phyloP scores from a whole-genome alignment of 2,329 filamentous ascomycete genomes.

The Boeremia exigua region DNA sequence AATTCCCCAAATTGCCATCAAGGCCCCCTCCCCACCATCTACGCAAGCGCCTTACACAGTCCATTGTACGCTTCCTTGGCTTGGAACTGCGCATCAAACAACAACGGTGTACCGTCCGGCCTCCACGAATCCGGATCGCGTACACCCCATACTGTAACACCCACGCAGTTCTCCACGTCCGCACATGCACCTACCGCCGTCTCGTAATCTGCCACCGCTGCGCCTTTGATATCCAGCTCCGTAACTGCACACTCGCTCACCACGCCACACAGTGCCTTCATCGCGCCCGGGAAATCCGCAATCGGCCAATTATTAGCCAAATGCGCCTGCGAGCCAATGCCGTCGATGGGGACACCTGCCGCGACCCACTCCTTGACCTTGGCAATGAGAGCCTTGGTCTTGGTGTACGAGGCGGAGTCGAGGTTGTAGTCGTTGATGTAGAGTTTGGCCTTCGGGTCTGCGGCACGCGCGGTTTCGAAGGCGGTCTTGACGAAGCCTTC shows the following conservation, averaged over 20 bases:
- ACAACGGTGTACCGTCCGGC: slow-evolving; percentile 43
- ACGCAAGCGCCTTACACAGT: slow-evolving; percentile 14
- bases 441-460: slow-evolving; percentile 71
- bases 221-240: slow-evolving; percentile 70
- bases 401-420: slow-evolving; percentile 64
- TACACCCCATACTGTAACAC: slow-evolving; percentile 68
- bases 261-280: slow-evolving; percentile 60
- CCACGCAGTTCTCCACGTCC: slow-evolving; percentile 64
- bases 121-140: slow-evolving; percentile 54
- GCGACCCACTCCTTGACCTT: slow-evolving; percentile 70
- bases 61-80: slow-evolving; percentile 51
- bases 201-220: slow-evolving; percentile 63
- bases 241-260: slow-evolving; percentile 68
- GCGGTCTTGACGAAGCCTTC: slow-evolving; percentile 74
- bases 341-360: slow-evolving; percentile 68
- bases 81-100: slow-evolving; percentile 52
- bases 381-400: slow-evolving; percentile 62
- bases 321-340: slow-evolving; percentile 67
- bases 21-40: neutral
- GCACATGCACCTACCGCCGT: slow-evolving; percentile 63
- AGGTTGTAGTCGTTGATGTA: slow-evolving; percentile 77
- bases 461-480: slow-evolving; percentile 70
- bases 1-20: too few species aligned
- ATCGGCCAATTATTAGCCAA: slow-evolving; percentile 54
- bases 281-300: slow-evolving; percentile 54